These are phyloP conservation scores for Mycena indigotica DNA, from an alignment of 768 basidiomycete species.

Conservation along the genomic window DNA sequence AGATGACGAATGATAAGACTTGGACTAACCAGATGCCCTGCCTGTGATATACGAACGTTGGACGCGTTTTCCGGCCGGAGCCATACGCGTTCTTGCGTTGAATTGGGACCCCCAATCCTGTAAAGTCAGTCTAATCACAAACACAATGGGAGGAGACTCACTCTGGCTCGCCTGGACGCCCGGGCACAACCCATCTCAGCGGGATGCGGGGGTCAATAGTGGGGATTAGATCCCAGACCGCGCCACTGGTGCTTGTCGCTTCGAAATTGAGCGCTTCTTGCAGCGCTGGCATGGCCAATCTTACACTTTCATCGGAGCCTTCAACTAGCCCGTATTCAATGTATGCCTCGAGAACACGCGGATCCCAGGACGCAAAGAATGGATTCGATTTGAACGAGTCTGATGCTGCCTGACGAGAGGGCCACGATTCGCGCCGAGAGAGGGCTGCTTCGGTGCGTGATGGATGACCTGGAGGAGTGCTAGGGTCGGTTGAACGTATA, in stretches of 20 bases:
- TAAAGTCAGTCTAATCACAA: background rate
- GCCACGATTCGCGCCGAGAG: slow-evolving; percentile 63
- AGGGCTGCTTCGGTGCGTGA: slow-evolving; percentile 50
- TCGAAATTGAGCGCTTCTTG: slow-evolving; percentile 68
- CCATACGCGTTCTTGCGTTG: slow-evolving; percentile 45
- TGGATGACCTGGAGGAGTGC: slow-evolving; percentile 16
- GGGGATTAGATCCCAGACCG: slow-evolving; percentile 44
- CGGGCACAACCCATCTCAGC: slow-evolving; percentile 60
- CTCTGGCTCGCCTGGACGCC: slow-evolving; percentile 37
- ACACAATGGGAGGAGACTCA: slow-evolving; percentile 26
- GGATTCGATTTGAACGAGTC: slow-evolving; percentile 48
- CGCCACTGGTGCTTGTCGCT: slow-evolving; percentile 45
- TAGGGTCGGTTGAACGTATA: slow-evolving; percentile 20
- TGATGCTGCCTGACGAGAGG: slow-evolving; percentile 46
- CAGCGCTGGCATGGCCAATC: slow-evolving; percentile 65
- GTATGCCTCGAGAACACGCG: slow-evolving; percentile 59
- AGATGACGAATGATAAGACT: background rate
- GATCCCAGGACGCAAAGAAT: slow-evolving; percentile 77
- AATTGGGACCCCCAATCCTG: slow-evolving; percentile 38
- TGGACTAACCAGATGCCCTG: slow-evolving; percentile 45
- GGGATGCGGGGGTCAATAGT: slow-evolving; percentile 53
- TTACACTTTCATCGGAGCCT: slow-evolving; percentile 40
- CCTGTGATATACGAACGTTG: slow-evolving; percentile 40
- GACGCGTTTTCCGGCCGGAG: slow-evolving; percentile 43
- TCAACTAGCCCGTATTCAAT: slow-evolving; percentile 57